Evolutionary conservation across 306 rosid species (phyloP), one percentile per base, ranked within the genome.

Genomic region (Acmispon strigosus): DNA sequence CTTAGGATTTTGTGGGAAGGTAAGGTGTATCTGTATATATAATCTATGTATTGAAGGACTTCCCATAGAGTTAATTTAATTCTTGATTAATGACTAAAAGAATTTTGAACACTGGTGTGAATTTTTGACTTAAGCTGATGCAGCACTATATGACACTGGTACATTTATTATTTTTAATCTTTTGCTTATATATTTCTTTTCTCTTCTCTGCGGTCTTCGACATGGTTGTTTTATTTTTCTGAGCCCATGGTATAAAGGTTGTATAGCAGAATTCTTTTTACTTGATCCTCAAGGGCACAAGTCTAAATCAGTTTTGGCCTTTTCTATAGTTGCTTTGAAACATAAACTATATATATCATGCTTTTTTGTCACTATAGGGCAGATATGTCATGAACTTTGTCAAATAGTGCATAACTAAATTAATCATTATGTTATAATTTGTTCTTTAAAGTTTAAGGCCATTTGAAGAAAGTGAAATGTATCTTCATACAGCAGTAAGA

Each of bases 261-360:
- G 29, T 66, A 60, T 43, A 61, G 79, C 41, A 60, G 29, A 59
- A 62, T 29, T 65, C 53, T 54, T 32, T 48, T 66, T 11, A 8
- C 62, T 18, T 55, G 39, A 68, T 16, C 50, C 59, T 70, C 73
- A 11, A 61, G 47, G 15, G 18, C 37, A 55, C 53, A 48, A 42
- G 52, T 51, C 63, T 34, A 64, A 50, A 49, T 37, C 61, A 74
- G 43, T 49, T 68, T 76, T 73, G 74, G 76, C 53, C 55, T 76
- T 62, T 82, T 73, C 37, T 66, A 37, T 62, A 54, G 69, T 55
- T 66, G 63, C 49, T 55, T 73, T 37, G 48, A 41, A 27, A 6
- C 52, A 62, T 60, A 68, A 56, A 58, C 51, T 47, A 47, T 10
- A 66, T 7, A 72, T 68, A 15, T 66, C 42, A 68, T n/a, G 62